Evolutionary conservation across 176 grass and related monocot genomes (phyloP), one percentile per base, ranked within the genome.

Genomic region (Aechmea fasciata): DNA sequence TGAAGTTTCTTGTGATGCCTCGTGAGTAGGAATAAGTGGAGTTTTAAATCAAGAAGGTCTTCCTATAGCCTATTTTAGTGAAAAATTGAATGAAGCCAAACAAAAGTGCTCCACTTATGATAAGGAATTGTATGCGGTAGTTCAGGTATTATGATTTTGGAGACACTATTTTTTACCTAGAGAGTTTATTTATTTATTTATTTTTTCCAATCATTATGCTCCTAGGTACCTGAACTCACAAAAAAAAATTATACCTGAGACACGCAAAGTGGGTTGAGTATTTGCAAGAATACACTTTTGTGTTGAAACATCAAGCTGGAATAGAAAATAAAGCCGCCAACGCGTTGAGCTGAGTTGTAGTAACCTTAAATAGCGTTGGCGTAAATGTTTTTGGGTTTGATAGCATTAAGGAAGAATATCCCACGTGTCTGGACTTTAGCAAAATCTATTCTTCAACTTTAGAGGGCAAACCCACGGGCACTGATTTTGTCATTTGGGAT

Each of bases 1-100:
- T 61, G 28, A 49, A 20, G 47, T 72, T 20, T 3, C 57, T 11
- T 72, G 13, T 61, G 70, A 72, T 19, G 70, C 70, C 19, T 72
- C 5, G n/a, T 7, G 26, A 19, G 15, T 48, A n/a, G 69, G 51
- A 14, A 53, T 57, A 26, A 20, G 22, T 1, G 50, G 3, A 3
- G 23, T 71, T 14, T 10, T 71, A 1, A 71, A 55, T 20, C 69
- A 54, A n/a, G 51, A 55, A 15, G 23, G 23, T 4, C 3, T 10
- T 12, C 51, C 0, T 1, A 47, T 57, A 55, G 22, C 51, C 33
- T 57, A 71, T n/a, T 71, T 71, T 17, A 71, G 23, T 57, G 51
- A 71, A 10, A 71, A 57, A 24, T 10, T 71, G 11, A 71, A 10
- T 71, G 13, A 12, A 10, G 12, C 5, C 13, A 10, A 20, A 3